Base-by-base conservation (phyloP, 2,329 filamentous ascomycete genomes). In the Diaporthe sp. region DNA sequence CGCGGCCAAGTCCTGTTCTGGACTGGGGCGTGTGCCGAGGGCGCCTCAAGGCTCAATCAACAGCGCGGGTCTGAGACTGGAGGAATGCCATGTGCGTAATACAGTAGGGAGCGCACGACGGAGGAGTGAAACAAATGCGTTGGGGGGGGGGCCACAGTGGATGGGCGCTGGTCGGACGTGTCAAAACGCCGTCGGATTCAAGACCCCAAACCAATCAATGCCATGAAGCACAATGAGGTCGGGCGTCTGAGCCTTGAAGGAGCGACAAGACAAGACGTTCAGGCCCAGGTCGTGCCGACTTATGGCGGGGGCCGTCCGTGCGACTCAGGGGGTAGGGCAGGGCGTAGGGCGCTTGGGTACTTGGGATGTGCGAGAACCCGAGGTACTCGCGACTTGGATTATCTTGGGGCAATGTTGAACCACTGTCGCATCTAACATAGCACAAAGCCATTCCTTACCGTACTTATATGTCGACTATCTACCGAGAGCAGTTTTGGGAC, bases 141-240 rank as follows among this genome's bases (percentile, higher is more conserved):
- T 50, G 63, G 44, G 63, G 39, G 63, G 39, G 44, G 63, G 15
- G 63, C 32, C 12, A 51, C 15, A 37, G 61, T 51, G 61, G 61
- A 30, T 44, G 39, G 37, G 58, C 19, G 44, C 63, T 68, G 63
- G 47, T 68, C 63, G 63, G 63, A 53, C 63, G n/a, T 39, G 63
- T 68, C 63, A 53, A 68, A 68, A 68, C 63, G 63, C 63, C 63
- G 63, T 68, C 63, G 63, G 63, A 22, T 53, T 53, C 63, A 53
- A 39, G 63, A 53, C 47, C 63, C 63, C 44, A 68, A 39, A 27
- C 63, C 63, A 68, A 51, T 68, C 63, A 68, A 68, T 68, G 61
- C 44, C 63, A 68, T 68, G 47, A 53, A 39, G 61, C 22, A 66
- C 44, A 10, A 19, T 19, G 32, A 68, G 63, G 63, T 27, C 63